Base-by-base conservation (phyloP, 495 filamentous ascomycete genomes). In the Amphirosellinia nigrospora region DNA sequence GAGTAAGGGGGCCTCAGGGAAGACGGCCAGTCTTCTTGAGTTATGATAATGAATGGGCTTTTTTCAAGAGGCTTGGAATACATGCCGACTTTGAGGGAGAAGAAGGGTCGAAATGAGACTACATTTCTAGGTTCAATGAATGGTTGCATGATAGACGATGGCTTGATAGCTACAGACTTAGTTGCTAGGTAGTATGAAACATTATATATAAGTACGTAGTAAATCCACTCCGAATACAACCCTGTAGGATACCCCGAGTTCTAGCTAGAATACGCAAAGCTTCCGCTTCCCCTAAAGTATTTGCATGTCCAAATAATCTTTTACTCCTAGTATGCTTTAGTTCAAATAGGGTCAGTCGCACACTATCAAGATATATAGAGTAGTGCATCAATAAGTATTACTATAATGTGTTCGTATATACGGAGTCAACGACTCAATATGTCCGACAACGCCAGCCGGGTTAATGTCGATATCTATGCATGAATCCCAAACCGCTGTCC, bases 1-100 rank as follows among this genome's bases (percentile, higher is more conserved):
- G 76, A 78, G 15, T 78, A 71, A 23, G 26, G 43, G 26, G 39
- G n/a, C n/a, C 8, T 23, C 8, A 3, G 45, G 48, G 23, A 23
- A 28, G 21, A 16, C 1, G 15, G 4, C 16, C 4, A 34, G 10
- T 28, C 45, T 64, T 64, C 61, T 48, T 64, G 23, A 30, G 16
- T 50, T 11, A 52, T 6, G 43, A 36, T 11, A 28, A 41, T n/a
- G 61, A 46, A 39, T 19, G 8, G 28, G 23, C 4, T 34, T 21
- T 34, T 19, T 46, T 64, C 1, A 3, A 13, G 55, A 32, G 30
- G 55, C n/a, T 56, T 34, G 30, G 30, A 30, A 15, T 38, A 26
- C 2, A 2, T 53, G 36, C 16, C 4, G 34, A 11, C 21, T 13
- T 28, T 26, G 10, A 52, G 10, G 28, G 16, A 3, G 30, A 32